Evolutionary conservation across 2,329 filamentous ascomycete species (phyloP).

Genomic region (Hyphodiscus sp.): DNA sequence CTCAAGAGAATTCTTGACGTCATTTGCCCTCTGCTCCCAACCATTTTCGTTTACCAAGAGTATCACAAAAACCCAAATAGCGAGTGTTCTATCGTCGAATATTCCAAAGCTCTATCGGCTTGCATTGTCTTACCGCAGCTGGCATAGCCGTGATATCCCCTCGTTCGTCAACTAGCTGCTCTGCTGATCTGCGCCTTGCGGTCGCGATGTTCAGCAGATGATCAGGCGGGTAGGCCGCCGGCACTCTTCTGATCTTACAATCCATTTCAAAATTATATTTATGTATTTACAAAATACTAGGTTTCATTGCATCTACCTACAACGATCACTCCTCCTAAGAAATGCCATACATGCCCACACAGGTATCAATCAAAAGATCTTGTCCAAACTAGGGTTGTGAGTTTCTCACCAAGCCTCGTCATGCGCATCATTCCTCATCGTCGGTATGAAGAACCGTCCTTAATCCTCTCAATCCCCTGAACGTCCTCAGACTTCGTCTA

Average conservation of each 20-base stretch:
- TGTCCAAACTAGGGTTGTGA: not conserved
- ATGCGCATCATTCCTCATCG: not conserved
- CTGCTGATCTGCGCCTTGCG: not conserved
- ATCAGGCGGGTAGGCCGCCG: too few relatives aligned
- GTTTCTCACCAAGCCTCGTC: not conserved
- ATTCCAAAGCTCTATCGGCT: not conserved
- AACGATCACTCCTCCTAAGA: not conserved
- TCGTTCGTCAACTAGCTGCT: not conserved
- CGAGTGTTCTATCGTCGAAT: not conserved
- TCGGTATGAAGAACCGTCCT: not conserved
- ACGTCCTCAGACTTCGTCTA: not conserved
- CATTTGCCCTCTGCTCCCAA: too few relatives aligned
- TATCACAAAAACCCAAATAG: too few relatives aligned
- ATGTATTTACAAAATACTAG: not conserved
- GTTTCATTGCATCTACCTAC: not conserved
- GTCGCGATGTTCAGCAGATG: too few relatives aligned
- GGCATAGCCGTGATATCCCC: not conserved
- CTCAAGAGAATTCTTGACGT: too few relatives aligned
- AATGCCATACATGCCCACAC: not conserved
- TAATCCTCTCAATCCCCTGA: not conserved
- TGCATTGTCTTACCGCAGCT: not conserved
- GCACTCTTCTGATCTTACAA: too few relatives aligned
- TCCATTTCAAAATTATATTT: too few relatives aligned
- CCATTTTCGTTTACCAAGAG: too few relatives aligned
- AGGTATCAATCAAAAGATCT: not conserved